Percentiles rank a stretch among this genome's conserved stretches.
phyloP scores from a whole-genome alignment of 768 basidiomycete genomes.

The Mycena belliarum region DNA sequence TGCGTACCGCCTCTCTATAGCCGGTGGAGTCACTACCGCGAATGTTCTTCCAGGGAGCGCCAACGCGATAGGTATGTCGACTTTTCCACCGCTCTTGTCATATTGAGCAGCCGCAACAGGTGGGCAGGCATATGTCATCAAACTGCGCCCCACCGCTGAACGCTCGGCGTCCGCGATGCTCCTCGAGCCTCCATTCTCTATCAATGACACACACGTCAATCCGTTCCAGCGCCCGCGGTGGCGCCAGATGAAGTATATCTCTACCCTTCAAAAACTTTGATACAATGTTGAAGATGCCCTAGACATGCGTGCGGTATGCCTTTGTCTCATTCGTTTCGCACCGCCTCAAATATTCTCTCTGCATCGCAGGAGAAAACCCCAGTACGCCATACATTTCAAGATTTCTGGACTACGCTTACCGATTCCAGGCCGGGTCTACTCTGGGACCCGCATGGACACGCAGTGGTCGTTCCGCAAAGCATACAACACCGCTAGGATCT shows the following conservation, averaged over 20 bases:
- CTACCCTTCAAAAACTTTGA: background rate
- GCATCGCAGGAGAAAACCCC: conserved; percentile 25
- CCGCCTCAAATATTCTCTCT: no score
- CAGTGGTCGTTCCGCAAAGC: conserved; percentile 71
- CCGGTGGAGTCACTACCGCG: conserved; percentile 76
- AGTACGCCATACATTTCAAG: conserved; percentile 1
- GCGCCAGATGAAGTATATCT: conserved; percentile 74
- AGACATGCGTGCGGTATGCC: conserved; percentile 57
- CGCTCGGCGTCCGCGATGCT: conserved; percentile 68
- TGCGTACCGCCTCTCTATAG: conserved; percentile 53
- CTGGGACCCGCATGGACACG: conserved; percentile 58
- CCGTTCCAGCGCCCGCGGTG: conserved; percentile 42
- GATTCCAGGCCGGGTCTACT: conserved; percentile 37
- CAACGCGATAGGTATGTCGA: conserved; percentile 57
- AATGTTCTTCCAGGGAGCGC: conserved; percentile 75
- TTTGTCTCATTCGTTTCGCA: no score
- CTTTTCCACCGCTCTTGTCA: no score
- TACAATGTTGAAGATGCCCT: background rate
- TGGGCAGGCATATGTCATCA: conserved; percentile 81
- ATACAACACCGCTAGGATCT: conserved; percentile 65
- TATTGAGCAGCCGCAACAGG: no score
- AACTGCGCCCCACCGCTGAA: conserved; percentile 68
- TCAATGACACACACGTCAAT: conserved; percentile 40
- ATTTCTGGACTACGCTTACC: background rate
- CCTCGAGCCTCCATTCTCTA: conserved; percentile 69